A percentile compares a stretch with the other conserved stretches of the same genome.
Evolutionary conservation across 1,284 basidiomycete genomes (phyloP).

Genomic region (Gymnopus androsaceus): DNA sequence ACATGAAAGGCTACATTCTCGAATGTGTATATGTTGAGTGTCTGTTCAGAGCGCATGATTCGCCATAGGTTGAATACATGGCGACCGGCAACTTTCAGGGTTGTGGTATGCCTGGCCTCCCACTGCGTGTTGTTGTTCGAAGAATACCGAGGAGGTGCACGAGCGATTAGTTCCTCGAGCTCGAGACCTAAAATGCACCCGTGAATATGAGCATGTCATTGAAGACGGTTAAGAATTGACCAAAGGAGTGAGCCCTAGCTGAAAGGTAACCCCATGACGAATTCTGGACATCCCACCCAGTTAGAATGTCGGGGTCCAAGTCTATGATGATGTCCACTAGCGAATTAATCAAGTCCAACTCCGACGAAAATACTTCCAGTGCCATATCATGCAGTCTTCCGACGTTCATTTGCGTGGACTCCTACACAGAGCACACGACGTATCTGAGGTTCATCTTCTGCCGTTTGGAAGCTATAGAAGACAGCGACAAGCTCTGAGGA

Average conservation of each 20-base stretch:
- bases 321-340: conserved; percentile 77
- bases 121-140: conserved; percentile 62
- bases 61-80: conserved; percentile 95
- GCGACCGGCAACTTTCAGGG: conserved; percentile 83
- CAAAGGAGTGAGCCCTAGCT: conserved; percentile 65
- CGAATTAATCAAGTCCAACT: conserved; percentile 84
- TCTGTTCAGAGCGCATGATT: conserved; percentile 85
- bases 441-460: conserved; percentile 44
- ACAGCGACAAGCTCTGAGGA: conserved; percentile 50
- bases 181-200: conserved; percentile 59
- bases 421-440: conserved; percentile 67
- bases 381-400: conserved; percentile 45
- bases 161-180: conserved; percentile 66
- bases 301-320: conserved; percentile 89
- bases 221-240: conserved; percentile 38
- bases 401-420: conserved; percentile 38
- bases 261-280: conserved; percentile 90
- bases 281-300: conserved; percentile 91
- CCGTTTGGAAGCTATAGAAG: conserved; percentile 69
- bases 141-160: conserved; percentile 53
- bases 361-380: conserved; percentile 63
- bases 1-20: conserved; percentile 89
- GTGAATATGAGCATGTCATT: conserved; percentile 13
- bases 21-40: conserved; percentile 81
- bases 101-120: conserved; percentile 76